phyloP scores from a whole-genome alignment of 2,329 filamentous ascomycete genomes.

The Myriangium duriaei region DNA sequence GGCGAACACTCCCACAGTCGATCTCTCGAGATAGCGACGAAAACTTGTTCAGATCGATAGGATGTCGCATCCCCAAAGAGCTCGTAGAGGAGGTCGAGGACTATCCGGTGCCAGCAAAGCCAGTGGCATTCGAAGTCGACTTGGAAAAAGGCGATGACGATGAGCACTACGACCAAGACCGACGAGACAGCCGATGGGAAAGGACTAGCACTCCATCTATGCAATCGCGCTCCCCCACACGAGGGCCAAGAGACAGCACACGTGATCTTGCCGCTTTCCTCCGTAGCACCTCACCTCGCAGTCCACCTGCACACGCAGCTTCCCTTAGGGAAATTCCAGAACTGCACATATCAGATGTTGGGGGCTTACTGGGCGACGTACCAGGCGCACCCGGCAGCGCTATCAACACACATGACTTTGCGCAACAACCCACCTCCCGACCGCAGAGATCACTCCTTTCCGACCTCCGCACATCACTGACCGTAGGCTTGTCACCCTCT shows the following conservation, averaged over 20 bases:
- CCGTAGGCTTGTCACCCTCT: constrained; percentile 1
- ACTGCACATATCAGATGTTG: constrained; percentile 8
- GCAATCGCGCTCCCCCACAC: not conserved
- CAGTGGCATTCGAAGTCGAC: constrained; percentile 5
- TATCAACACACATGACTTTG: constrained; percentile 5
- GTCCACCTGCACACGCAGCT: constrained; percentile 2
- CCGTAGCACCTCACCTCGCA: constrained; percentile 5
- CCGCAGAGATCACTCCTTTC: constrained; percentile 4
- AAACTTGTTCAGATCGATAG: constrained; percentile 70
- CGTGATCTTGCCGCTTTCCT: constrained; percentile 7
- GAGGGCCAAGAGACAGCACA: constrained; percentile 2
- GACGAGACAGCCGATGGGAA: constrained; percentile 8
- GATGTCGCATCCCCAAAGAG: constrained; percentile 50
- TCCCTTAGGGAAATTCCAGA: constrained; percentile 5
- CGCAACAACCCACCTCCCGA: not conserved
- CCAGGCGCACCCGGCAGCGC: constrained; percentile 2
- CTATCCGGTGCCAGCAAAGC: constrained; percentile 12
- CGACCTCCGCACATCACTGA: not conserved
- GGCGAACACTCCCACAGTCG: constrained; percentile 45
- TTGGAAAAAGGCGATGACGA: constrained; percentile 10
- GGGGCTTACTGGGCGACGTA: constrained; percentile 2
- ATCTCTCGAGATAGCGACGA: constrained; percentile 73
- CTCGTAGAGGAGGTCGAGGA: constrained; percentile 25
- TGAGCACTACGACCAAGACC: constrained; percentile 1
- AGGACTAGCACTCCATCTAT: not conserved